A percentile compares a stretch with the other conserved stretches of the same genome.
Conservation (phyloP, 1,139 yeast species). For the Saccharomycopsis hybrid region DNA sequence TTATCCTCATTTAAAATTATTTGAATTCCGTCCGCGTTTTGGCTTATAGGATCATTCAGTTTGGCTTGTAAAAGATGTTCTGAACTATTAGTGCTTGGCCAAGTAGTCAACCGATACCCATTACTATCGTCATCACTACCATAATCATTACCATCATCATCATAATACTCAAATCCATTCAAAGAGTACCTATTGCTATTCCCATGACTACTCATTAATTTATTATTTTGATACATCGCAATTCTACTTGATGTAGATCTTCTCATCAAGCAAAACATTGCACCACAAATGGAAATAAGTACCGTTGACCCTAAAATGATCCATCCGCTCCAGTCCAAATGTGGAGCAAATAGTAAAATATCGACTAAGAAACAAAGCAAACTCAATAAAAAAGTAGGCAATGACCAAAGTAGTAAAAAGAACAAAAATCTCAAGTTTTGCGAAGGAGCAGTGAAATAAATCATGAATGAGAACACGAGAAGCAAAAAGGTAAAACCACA, state of each 20-base stretch:
- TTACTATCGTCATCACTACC: no score
- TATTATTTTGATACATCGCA: slow-evolving; percentile 27
- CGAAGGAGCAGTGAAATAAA: slow-evolving; percentile 35
- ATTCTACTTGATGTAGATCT: slow-evolving; percentile 37
- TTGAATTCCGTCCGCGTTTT: no score
- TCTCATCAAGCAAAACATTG: slow-evolving; percentile 39
- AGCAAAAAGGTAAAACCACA: slow-evolving; percentile 66
- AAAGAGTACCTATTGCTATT: slow-evolving; percentile 8
- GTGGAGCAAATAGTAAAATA: slow-evolving; percentile 45
- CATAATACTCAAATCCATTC: slow-evolving; percentile 17
- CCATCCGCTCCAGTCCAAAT: slow-evolving; percentile 52
- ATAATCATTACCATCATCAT: no score
- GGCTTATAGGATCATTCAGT: no score
- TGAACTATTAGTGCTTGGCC: no score
- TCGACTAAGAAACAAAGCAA: slow-evolving; percentile 50
- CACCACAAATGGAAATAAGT: slow-evolving; percentile 35
- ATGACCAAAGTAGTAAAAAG: slow-evolving; percentile 35
- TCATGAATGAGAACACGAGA: slow-evolving; percentile 31
- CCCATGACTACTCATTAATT: slow-evolving; percentile 11
- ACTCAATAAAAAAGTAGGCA: slow-evolving; percentile 42
- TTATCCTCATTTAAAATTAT: no score
- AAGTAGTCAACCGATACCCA: no score
- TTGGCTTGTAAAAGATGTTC: no score
- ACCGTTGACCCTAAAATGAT: slow-evolving; percentile 40
- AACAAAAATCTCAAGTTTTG: slow-evolving; percentile 26